phyloP scores from a whole-genome alignment of 345 rosid species.

The Trapa incisa region DNA sequence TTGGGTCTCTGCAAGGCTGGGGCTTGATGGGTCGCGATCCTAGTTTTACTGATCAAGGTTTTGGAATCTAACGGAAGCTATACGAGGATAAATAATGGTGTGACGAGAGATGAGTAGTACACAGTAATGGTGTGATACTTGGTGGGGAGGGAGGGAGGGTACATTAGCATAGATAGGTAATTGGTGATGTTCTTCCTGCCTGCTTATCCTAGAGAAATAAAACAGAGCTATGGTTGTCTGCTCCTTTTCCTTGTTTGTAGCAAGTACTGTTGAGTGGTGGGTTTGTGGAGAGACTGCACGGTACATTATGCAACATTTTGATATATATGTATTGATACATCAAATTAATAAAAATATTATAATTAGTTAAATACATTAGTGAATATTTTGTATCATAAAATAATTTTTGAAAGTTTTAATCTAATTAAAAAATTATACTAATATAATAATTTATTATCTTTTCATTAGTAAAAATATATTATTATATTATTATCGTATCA shows the following conservation, averaged over 20 bases:
- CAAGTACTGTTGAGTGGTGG: conserved; percentile 4
- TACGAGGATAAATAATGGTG: conserved; percentile 8
- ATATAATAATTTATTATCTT: too few relatives aligned
- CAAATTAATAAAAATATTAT: too few relatives aligned
- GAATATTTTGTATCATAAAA: too few relatives aligned
- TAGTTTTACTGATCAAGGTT: not conserved
- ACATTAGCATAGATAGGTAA: conserved; percentile 7
- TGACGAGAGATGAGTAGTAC: not conserved
- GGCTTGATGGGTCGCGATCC: conserved; percentile 24
- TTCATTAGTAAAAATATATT: too few relatives aligned
- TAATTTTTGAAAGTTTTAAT: too few relatives aligned
- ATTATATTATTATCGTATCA: too few relatives aligned
- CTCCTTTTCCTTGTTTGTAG: not conserved
- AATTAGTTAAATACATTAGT: too few relatives aligned
- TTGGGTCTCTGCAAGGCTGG: conserved; percentile 15
- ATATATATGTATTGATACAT: not conserved
- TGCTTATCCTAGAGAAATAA: conserved; percentile 2
- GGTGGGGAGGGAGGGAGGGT: conserved; percentile 4
- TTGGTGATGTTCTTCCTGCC: not conserved
- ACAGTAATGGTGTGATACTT: not conserved
- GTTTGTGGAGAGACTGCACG: not conserved
- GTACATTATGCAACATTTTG: conserved; percentile 5
- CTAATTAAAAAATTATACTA: too few relatives aligned
- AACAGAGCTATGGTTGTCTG: not conserved
- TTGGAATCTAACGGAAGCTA: conserved; percentile 8